phyloP scores from a whole-genome alignment of 2,329 filamentous ascomycete species.

The Xylogone sp. region DNA sequence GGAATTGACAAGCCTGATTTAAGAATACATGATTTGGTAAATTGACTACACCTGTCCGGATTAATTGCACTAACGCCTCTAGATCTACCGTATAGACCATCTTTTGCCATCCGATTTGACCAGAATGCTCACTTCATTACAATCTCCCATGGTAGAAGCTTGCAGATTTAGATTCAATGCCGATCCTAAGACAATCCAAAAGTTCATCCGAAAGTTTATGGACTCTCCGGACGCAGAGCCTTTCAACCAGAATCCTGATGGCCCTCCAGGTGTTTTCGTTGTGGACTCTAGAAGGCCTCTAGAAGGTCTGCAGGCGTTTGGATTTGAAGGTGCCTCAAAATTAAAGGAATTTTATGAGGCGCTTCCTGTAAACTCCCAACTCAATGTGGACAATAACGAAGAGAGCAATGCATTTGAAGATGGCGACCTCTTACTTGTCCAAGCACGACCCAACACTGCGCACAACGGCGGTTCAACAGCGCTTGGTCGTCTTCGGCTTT shows the following conservation, averaged over 20 bases:
- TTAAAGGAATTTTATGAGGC: slow-evolving; percentile 24
- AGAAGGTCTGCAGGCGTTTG: slow-evolving; percentile 72
- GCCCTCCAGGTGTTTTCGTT: slow-evolving; percentile 76
- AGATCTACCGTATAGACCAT: slow-evolving; percentile 65
- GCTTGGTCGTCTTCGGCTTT: slow-evolving; percentile 27
- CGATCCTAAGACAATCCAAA: slow-evolving; percentile 47
- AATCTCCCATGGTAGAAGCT: slow-evolving; percentile 68
- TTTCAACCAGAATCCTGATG: slow-evolving; percentile 66
- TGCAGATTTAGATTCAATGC: slow-evolving; percentile 62
- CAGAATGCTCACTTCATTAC: slow-evolving; percentile 68
- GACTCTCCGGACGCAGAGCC: slow-evolving; percentile 54
- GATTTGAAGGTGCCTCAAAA: slow-evolving; percentile 64
- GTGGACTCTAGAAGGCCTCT: slow-evolving; percentile 72
- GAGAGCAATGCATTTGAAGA: slow-evolving; percentile 39
- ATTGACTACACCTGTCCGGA: slow-evolving; percentile 12
- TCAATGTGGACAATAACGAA: slow-evolving; percentile 28
- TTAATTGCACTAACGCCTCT: slow-evolving; percentile 26
- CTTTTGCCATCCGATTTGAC: slow-evolving; percentile 62
- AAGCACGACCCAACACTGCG: slow-evolving; percentile 64
- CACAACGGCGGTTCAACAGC: slow-evolving; percentile 69
- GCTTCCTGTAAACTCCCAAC: background rate
- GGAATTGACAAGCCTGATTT: slow-evolving; percentile 93
- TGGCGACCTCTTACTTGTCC: slow-evolving; percentile 77
- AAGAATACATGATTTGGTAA: slow-evolving; percentile 64
- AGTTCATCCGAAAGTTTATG: slow-evolving; percentile 68